phyloP scores from a whole-genome alignment of 768 basidiomycete species.

The Boletus sp. region DNA sequence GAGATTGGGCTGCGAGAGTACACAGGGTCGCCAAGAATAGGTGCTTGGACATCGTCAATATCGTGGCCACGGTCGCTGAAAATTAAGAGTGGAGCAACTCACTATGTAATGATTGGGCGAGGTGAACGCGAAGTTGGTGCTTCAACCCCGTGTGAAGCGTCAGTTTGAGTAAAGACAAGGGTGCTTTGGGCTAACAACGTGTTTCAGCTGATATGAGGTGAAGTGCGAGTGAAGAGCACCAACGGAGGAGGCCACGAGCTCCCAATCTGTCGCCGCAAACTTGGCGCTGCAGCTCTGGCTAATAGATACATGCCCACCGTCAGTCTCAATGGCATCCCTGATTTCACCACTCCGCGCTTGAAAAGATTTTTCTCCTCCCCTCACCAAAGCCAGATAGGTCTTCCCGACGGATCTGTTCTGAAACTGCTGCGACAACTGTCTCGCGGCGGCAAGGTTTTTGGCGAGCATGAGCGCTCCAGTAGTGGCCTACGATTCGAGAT shows the following conservation, averaged over 20 bases:
- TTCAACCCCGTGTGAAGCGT: constrained; percentile 61
- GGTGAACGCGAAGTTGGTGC: constrained; percentile 70
- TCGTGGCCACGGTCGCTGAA: background rate
- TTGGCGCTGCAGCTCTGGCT: constrained; percentile 31
- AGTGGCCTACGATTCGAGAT: constrained; percentile 43
- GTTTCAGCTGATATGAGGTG: constrained; percentile 29
- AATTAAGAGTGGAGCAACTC: constrained; percentile 10
- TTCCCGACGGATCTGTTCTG: constrained; percentile 47
- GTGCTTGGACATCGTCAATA: constrained; percentile 42
- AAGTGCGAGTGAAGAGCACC: constrained; percentile 24
- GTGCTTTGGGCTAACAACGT: constrained; percentile 36
- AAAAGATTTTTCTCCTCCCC: constrained; percentile 50
- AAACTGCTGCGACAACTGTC: constrained; percentile 58
- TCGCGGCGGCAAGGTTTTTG: constrained; percentile 41
- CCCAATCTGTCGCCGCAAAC: constrained; percentile 49
- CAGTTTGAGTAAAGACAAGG: constrained; percentile 57
- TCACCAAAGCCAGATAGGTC: constrained; percentile 63
- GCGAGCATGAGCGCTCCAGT: constrained; percentile 64
- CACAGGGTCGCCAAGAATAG: constrained; percentile 61
- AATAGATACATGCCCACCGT: constrained; percentile 44
- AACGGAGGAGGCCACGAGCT: constrained; percentile 57
- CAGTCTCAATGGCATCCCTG: constrained; percentile 37
- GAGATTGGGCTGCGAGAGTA: constrained; percentile 43
- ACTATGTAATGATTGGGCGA: constrained; percentile 53
- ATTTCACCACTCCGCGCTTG: constrained; percentile 41